These are phyloP conservation scores for Entomortierella beljakovae DNA, from an alignment of 192 early-diverging fungal genomes.

Conservation along the genomic window DNA sequence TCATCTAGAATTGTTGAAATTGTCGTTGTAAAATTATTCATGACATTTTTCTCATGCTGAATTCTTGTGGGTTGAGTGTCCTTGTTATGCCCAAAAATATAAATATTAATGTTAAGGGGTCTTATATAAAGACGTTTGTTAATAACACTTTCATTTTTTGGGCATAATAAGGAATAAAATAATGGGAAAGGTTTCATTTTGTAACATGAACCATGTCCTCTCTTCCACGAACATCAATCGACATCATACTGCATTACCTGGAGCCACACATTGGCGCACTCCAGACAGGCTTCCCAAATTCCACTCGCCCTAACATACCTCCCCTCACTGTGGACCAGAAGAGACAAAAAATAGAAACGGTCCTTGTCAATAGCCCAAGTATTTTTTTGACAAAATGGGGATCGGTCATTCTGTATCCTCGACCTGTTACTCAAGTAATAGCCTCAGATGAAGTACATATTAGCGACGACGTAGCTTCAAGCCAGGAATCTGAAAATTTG, in stretches of 20 bases:
- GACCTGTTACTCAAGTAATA: neutral
- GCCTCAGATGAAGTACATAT: neutral
- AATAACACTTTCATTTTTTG: too few species aligned
- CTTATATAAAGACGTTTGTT: too few species aligned
- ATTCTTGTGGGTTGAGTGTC: too few species aligned
- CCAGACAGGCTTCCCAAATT: conserved; percentile 45
- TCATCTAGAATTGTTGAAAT: conserved; percentile 10
- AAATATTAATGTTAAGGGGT: too few species aligned
- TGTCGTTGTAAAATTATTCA: too few species aligned
- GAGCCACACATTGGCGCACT: conserved; percentile 41
- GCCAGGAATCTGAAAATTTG: neutral
- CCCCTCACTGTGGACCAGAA: conserved; percentile 28
- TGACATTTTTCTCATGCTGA: too few species aligned
- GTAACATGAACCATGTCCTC: too few species aligned
- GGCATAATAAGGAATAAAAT: too few species aligned
- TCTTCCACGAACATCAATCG: conserved; percentile 20
- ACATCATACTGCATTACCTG: conserved; percentile 33
- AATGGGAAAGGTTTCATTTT: too few species aligned
- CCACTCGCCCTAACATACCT: conserved; percentile 41
- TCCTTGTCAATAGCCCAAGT: conserved; percentile 17
- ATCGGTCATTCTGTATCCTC: conserved; percentile 47
- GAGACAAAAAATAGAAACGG: conserved; percentile 28
- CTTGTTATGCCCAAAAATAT: too few species aligned
- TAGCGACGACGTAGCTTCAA: neutral
- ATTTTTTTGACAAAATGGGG: conserved; percentile 52